phyloP scores from a whole-genome alignment of 768 basidiomycete genomes.

The Russula vinacea region DNA sequence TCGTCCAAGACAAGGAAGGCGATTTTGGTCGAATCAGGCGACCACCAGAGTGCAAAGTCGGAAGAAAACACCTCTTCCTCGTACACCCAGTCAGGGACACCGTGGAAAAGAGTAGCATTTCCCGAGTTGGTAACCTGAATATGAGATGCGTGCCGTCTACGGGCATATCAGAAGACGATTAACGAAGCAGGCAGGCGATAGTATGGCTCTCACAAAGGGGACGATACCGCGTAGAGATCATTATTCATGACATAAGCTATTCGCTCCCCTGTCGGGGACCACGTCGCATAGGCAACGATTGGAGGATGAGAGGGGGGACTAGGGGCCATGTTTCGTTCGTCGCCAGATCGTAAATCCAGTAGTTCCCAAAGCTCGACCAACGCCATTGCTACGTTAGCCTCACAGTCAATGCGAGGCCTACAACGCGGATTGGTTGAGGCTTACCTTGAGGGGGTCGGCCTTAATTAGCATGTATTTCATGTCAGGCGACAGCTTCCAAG shows the following conservation, averaged over 20 bases:
- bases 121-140: slow-evolving; percentile 82
- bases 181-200: not conserved
- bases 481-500: slow-evolving; percentile 87
- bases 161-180: slow-evolving; percentile 31
- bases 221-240: slow-evolving; percentile 82
- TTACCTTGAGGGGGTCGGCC: slow-evolving; percentile 68
- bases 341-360: slow-evolving; percentile 82
- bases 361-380: slow-evolving; percentile 85
- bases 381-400: slow-evolving; percentile 77
- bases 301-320: slow-evolving; percentile 67
- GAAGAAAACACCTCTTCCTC: slow-evolving; percentile 83
- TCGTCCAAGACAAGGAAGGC: slow-evolving; percentile 90
- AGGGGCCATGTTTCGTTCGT: slow-evolving; percentile 69
- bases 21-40: slow-evolving; percentile 68
- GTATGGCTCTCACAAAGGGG: slow-evolving; percentile 50
- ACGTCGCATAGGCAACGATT: slow-evolving; percentile 72
- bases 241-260: slow-evolving; percentile 85
- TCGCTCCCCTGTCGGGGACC: slow-evolving; percentile 81
- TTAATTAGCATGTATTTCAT: slow-evolving; percentile 87
- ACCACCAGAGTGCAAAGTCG: slow-evolving; percentile 87
- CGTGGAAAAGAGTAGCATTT: slow-evolving; percentile 82
- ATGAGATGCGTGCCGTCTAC: slow-evolving; percentile 40
- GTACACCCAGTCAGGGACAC: slow-evolving; percentile 97
- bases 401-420: slow-evolving; percentile 22
- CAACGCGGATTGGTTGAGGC: slow-evolving; percentile 27